Evolutionary conservation across 306 rosid genomes (phyloP), one percentile per base, ranked within the genome.

Genomic region (Sesbania bispinosa): DNA sequence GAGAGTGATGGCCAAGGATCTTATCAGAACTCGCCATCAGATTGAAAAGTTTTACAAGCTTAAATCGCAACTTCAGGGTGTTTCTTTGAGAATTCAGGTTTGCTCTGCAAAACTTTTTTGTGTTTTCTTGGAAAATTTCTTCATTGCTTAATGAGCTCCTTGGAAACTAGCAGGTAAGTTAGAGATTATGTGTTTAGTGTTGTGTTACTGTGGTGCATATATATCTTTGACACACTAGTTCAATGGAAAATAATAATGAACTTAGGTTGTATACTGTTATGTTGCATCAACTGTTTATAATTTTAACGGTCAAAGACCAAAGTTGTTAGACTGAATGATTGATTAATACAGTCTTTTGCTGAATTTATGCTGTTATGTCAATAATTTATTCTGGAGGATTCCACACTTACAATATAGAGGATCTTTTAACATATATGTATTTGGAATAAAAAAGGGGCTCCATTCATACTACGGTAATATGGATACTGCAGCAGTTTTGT

Each of bases 1-100:
- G 26, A 89, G 82, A 82, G 92, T 92, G 59, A 92, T 92, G 97
- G 96, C 97, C 1, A 92, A 92, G 69, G 96, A 92, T 76, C 97
- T 92, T 29, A 90, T 92, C 72, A 87, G 96, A 77, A 92, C 96
- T 11, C 86, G 97, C 24, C 97, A 92, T 83, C 97, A 92, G 83
- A 78, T 92, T 77, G 97, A 89, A 57, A 92, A 92, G 71, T 89
- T 89, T 73, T 89, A 85, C 86, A 87, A 89, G 86, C 96, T 92
- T 60, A 92, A 89, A 83, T 92, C 97, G 0, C 96, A 92, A 82
- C 93, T 92, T 43, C 93, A 92, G 84, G 96, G 96, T 5, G 97
- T 92, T 39, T 20, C 96, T 73, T 86, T 89, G 62, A 89, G 94
- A 83, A 87, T 89, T 77, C 94, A 92, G 90, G 97, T 92, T 78